Evolutionary conservation across 164 flowering plant genomes (phyloP).

Genomic region (Platanus orientalis): DNA sequence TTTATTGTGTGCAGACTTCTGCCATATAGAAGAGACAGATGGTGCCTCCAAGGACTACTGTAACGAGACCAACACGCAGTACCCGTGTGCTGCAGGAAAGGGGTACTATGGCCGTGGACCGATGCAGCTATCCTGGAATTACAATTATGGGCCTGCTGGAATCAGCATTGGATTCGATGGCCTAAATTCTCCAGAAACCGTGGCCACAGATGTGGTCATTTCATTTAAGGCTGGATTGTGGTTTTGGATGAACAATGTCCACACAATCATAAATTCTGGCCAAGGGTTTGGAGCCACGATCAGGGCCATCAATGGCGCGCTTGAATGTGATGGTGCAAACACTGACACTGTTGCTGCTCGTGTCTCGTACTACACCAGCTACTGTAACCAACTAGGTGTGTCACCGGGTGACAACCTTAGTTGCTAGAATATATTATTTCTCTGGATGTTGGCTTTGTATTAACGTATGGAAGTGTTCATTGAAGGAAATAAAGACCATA

Average conservation of each 20-base stretch:
- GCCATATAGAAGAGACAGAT: conserved; percentile 34
- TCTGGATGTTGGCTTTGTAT: too few relatives aligned
- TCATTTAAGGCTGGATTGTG: conserved; percentile 38
- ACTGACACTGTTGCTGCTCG: conserved; percentile 16
- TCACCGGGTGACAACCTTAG: conserved; percentile 27
- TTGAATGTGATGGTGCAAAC: conserved; percentile 27
- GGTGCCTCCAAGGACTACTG: conserved; percentile 30
- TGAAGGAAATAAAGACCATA: too few relatives aligned
- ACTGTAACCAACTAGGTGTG: conserved; percentile 32
- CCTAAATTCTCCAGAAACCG: conserved; percentile 28
- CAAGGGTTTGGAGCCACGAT: conserved; percentile 41
- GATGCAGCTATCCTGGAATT: conserved; percentile 36
- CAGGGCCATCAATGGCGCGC: conserved; percentile 32
- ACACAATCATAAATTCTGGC: conserved; percentile 16
- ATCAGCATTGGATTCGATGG: conserved; percentile 35
- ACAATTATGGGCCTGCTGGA: conserved; percentile 37
- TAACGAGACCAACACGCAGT: conserved; percentile 18
- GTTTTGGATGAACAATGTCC: conserved; percentile 41
- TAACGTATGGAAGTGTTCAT: too few relatives aligned
- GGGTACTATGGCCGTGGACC: conserved; percentile 35
- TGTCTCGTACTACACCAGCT: conserved; percentile 20
- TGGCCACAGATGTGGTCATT: conserved; percentile 21
- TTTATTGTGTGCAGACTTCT: conserved; percentile 24
- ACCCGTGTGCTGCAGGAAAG: conserved; percentile 28
- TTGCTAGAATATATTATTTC: conserved; percentile 18